These are phyloP conservation scores for Populus deltoides DNA, from an alignment of 345 rosid species.

Conservation along the genomic window DNA sequence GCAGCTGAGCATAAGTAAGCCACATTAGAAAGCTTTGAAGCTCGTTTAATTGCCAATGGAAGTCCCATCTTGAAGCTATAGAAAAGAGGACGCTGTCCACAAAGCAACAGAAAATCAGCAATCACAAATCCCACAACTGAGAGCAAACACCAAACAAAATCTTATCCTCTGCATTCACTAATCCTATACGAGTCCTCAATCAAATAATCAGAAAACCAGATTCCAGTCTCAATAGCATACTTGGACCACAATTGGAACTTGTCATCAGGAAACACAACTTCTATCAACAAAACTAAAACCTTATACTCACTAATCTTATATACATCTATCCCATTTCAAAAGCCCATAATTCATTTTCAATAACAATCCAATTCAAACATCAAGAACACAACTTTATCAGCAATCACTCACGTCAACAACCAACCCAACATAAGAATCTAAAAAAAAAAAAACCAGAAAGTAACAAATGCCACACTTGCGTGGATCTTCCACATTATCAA, in stretches of 20 bases:
- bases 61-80: slow-evolving; percentile 89
- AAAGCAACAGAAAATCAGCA: slow-evolving; percentile 13
- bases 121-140: not conserved
- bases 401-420: not conserved
- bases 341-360: not conserved
- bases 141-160: not conserved
- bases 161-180: not conserved
- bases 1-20: slow-evolving; percentile 47
- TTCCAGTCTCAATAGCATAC: not conserved
- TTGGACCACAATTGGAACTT: not conserved
- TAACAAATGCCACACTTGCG: not conserved
- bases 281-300: not conserved
- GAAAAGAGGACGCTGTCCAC: slow-evolving; percentile 68
- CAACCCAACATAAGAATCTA: not conserved
- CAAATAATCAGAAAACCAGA: not conserved
- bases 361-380: not conserved
- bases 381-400: not conserved
- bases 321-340: not conserved
- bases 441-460: not conserved
- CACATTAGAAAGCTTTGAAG: slow-evolving; percentile 55
- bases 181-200: not conserved
- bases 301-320: not conserved
- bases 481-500: not conserved
- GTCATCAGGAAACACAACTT: not conserved
- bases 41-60: slow-evolving; percentile 47